Conservation (phyloP, 2,329 filamentous ascomycete genomes). For the Exophiala spinifera region DNA sequence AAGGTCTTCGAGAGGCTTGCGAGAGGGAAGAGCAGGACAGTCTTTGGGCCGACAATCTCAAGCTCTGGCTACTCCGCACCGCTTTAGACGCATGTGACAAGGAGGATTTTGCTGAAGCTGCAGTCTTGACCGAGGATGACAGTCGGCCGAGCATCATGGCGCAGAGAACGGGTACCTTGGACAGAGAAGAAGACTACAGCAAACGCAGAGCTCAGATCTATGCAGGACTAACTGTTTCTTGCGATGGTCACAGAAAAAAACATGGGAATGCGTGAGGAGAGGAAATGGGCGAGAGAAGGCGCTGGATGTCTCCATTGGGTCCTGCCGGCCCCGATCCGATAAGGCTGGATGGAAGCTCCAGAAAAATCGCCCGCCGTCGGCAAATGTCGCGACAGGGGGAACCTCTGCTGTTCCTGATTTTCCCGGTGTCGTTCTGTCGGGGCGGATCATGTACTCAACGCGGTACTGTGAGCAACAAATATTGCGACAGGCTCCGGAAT, state of each 20-base stretch:
- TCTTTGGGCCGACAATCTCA: conserved; percentile 18
- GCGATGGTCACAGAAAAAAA: background rate
- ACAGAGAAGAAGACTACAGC: background rate
- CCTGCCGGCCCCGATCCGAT: background rate
- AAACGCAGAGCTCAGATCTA: background rate
- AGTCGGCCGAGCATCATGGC: conserved; percentile 20
- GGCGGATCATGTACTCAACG: no score
- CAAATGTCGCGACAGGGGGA: conserved; percentile 3
- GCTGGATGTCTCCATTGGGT: background rate
- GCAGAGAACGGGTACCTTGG: background rate
- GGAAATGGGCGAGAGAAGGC: background rate
- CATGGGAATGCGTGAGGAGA: background rate
- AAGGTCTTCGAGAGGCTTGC: conserved; percentile 10
- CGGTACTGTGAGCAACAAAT: no score
- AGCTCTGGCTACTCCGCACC: conserved; percentile 25
- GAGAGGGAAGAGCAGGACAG: conserved; percentile 16
- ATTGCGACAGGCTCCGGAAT: background rate
- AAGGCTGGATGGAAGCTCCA: conserved; percentile 2
- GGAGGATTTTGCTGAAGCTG: conserved; percentile 11
- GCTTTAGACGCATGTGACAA: conserved; percentile 22
- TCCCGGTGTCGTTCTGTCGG: background rate
- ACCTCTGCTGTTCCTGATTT: background rate
- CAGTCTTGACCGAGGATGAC: conserved; percentile 8
- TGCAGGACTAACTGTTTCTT: background rate
- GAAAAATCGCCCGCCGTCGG: conserved; percentile 2